These are phyloP conservation scores for Lachnellula subtilissima DNA, from an alignment of 2,329 filamentous ascomycete species.

Conservation along the genomic window DNA sequence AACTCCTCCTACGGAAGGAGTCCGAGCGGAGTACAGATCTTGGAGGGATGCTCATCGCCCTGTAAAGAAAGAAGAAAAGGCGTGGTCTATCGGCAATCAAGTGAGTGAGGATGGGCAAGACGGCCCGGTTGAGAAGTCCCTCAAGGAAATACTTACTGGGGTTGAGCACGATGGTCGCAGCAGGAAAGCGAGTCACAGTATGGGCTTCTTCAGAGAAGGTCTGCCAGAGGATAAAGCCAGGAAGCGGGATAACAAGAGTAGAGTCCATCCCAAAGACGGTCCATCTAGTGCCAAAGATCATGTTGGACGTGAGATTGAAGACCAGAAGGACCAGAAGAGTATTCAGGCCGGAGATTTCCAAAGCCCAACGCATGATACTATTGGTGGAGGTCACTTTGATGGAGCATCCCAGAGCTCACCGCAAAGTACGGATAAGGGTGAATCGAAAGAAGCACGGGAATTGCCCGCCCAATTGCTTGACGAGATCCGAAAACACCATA, in stretches of 20 bases:
- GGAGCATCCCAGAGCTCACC: constrained; percentile 7
- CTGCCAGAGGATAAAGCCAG: constrained; percentile 54
- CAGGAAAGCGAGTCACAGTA: constrained; percentile 62
- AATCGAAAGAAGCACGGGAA: constrained; percentile 14
- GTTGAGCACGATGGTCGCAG: constrained; percentile 60
- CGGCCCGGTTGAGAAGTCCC: constrained; percentile 60
- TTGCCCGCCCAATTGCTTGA: constrained; percentile 29
- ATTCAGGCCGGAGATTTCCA: not conserved
- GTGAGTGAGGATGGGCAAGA: constrained; percentile 50
- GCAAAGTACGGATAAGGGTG: constrained; percentile 7
- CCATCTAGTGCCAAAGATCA: constrained; percentile 12
- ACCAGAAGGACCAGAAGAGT: constrained; percentile 1
- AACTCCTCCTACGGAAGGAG: constrained; percentile 28
- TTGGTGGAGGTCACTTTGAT: constrained; percentile 27
- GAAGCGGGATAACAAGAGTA: constrained; percentile 42
- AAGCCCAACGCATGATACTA: not conserved
- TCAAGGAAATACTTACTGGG: constrained; percentile 56
- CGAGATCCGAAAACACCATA: constrained; percentile 31
- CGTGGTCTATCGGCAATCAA: constrained; percentile 59
- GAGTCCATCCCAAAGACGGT: constrained; percentile 29
- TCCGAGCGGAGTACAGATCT: constrained; percentile 30
- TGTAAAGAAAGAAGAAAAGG: constrained; percentile 44
- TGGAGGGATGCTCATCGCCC: constrained; percentile 28
- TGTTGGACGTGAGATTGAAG: constrained; percentile 5
- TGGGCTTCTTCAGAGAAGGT: constrained; percentile 64